Evolutionary conservation across 2,329 filamentous ascomycete species (phyloP).

Genomic region (Colletotrichum somersetense): DNA sequence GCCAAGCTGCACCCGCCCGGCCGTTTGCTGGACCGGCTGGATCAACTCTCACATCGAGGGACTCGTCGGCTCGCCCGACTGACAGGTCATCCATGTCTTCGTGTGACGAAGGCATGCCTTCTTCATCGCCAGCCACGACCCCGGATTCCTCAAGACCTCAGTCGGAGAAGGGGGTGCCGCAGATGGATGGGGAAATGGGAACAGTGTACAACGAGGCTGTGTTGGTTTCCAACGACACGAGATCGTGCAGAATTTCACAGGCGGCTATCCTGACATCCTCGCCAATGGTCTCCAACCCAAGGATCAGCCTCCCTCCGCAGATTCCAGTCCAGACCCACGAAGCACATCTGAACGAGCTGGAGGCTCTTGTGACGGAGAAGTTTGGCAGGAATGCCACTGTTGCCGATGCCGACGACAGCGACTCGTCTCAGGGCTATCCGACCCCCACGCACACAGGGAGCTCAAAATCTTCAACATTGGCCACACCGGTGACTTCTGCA

Average conservation of each 20-base stretch:
- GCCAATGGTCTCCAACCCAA: slow-evolving; percentile 21
- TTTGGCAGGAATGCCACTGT: slow-evolving; percentile 35
- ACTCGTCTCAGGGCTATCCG: slow-evolving; percentile 30
- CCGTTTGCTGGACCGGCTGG: slow-evolving; percentile 23
- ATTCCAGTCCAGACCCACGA: slow-evolving; percentile 32
- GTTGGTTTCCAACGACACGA: slow-evolving; percentile 37
- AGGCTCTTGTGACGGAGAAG: slow-evolving; percentile 36
- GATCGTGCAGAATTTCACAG: slow-evolving; percentile 37
- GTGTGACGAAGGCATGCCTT: slow-evolving; percentile 53
- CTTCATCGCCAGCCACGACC: slow-evolving; percentile 53
- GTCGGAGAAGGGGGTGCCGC: slow-evolving; percentile 52
- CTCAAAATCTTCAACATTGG: slow-evolving; percentile 20
- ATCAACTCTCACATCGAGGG: slow-evolving; percentile 22
- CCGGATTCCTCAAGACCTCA: slow-evolving; percentile 57
- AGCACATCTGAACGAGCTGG: slow-evolving; percentile 33
- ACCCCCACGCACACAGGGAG: slow-evolving; percentile 29
- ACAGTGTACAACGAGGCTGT: slow-evolving; percentile 33
- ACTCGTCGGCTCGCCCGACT: slow-evolving; percentile 38
- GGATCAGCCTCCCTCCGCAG: slow-evolving; percentile 37
- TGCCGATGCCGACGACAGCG: slow-evolving; percentile 38
- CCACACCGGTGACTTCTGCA: slow-evolving; percentile 23
- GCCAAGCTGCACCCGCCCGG: slow-evolving; percentile 10
- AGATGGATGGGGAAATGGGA: slow-evolving; percentile 36
- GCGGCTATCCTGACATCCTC: slow-evolving; percentile 25
- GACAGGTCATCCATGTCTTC: slow-evolving; percentile 47